Percentiles rank a stretch among this genome's conserved stretches.
phyloP scores from a whole-genome alignment of 2,329 filamentous ascomycete genomes.

The Knoxdaviesia capensis region DNA sequence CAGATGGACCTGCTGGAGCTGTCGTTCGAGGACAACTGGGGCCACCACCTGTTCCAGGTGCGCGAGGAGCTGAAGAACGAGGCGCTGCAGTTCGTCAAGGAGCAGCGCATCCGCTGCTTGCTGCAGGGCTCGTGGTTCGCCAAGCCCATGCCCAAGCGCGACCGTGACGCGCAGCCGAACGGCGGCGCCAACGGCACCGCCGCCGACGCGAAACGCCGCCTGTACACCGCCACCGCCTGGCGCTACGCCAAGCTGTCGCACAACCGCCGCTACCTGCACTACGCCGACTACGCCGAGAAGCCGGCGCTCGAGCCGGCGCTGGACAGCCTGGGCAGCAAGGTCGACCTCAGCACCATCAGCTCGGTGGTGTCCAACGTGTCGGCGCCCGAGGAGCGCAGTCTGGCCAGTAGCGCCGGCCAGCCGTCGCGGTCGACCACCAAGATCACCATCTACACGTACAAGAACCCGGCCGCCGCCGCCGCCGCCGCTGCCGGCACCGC shows the following conservation, averaged over 20 bases:
- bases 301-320: conserved; percentile 46
- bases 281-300: conserved; percentile 59
- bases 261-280: conserved; percentile 78
- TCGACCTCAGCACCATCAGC: conserved; percentile 73
- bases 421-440: conserved; percentile 20
- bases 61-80: conserved; percentile 81
- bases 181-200: conserved; percentile 17
- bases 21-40: conserved; percentile 90
- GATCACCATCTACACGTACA: conserved; percentile 75
- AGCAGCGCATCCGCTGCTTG: conserved; percentile 81
- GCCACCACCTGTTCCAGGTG: conserved; percentile 72
- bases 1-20: conserved; percentile 88
- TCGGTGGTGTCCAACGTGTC: conserved; percentile 90
- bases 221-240: conserved; percentile 39
- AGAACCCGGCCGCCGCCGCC: conserved; percentile 18
- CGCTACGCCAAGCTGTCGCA: conserved; percentile 77
- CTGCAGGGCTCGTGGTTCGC: conserved; percentile 80
- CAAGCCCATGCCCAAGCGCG: conserved; percentile 21
- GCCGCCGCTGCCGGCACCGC: conserved; percentile 7
- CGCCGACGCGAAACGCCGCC: conserved; percentile 13
- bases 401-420: conserved; percentile 21
- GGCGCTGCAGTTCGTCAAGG: conserved; percentile 87
- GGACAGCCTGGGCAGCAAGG: conserved; percentile 56
- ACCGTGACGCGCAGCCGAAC: conserved; percentile 18
- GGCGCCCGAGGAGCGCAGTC: conserved; percentile 32